Conservation (phyloP, 2,329 filamentous ascomycete genomes). For the Drechslera avenae region DNA sequence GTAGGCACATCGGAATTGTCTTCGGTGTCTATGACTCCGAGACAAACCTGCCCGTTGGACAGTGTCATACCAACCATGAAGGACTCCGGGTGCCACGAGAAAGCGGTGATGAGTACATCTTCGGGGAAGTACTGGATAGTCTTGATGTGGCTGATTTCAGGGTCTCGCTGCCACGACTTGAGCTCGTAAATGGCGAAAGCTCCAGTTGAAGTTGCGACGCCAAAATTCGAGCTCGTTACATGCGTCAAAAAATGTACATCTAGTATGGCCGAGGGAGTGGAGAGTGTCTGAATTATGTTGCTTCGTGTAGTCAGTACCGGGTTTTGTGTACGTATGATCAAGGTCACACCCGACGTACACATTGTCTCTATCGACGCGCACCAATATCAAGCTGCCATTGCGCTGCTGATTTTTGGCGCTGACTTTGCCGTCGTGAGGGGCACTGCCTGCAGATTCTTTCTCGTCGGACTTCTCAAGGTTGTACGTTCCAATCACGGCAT, state of each 20-base stretch:
- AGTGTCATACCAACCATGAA: slow-evolving; percentile 71
- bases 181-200: slow-evolving; percentile 68
- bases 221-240: slow-evolving; percentile 62
- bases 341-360: slow-evolving; percentile 58
- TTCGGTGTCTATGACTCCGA: slow-evolving; percentile 41
- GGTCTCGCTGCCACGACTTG: slow-evolving; percentile 13
- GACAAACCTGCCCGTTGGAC: slow-evolving; percentile 65
- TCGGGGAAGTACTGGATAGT: slow-evolving; percentile 59
- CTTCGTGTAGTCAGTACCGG: slow-evolving; percentile 14
- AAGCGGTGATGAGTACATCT: slow-evolving; percentile 70
- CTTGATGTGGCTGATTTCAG: slow-evolving; percentile 38
- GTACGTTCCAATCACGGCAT: slow-evolving; percentile 85
- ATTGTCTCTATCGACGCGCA: slow-evolving; percentile 58
- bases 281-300: slow-evolving; percentile 60
- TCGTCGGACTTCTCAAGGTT: slow-evolving; percentile 64
- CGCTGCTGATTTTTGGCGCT: slow-evolving; percentile 62
- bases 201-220: slow-evolving; percentile 78
- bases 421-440: slow-evolving; percentile 24
- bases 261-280: slow-evolving; percentile 74
- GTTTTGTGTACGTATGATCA: neutral
- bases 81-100: slow-evolving; percentile 70
- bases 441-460: slow-evolving; percentile 24
- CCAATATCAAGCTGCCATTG: slow-evolving; percentile 75
- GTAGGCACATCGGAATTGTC: slow-evolving; percentile 20
- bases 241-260: slow-evolving; percentile 77